Conservation (phyloP, 768 basidiomycete genomes). For the Hirschioporus abietinus region DNA sequence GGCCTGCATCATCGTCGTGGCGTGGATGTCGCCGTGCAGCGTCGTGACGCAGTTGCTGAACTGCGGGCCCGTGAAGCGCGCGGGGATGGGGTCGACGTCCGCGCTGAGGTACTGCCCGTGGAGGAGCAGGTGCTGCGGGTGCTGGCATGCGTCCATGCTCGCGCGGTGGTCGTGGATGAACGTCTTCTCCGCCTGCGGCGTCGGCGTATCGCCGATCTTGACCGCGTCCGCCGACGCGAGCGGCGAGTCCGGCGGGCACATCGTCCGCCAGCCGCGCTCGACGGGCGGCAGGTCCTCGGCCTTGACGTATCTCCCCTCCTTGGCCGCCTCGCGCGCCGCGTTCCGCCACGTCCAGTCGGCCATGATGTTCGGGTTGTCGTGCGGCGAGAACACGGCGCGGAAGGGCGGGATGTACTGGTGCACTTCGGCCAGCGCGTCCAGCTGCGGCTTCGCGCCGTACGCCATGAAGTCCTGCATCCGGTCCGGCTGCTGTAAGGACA, state of each 20-base stretch:
- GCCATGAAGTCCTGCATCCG: neutral
- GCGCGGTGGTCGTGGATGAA: constrained; percentile 46
- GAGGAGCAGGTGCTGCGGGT: constrained; percentile 31
- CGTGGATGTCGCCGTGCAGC: constrained; percentile 52
- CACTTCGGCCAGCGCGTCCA: constrained; percentile 23
- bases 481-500: constrained; percentile 11
- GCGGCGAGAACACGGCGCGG: constrained; percentile 24
- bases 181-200: constrained; percentile 23
- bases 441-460: neutral
- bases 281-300: constrained; percentile 29
- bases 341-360: constrained; percentile 20
- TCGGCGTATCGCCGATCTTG: constrained; percentile 12
- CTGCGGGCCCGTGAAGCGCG: constrained; percentile 37
- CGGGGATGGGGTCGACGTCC: constrained; percentile 40
- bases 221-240: constrained; percentile 24
- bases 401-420: constrained; percentile 27
- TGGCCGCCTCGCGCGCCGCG: constrained; percentile 24
- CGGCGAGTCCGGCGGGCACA: constrained; percentile 21
- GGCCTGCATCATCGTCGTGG: constrained; percentile 39
- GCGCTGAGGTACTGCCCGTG: constrained; percentile 52
- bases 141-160: constrained; percentile 47
- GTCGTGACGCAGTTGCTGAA: constrained; percentile 48
- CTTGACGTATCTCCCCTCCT: constrained; percentile 22
- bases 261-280: constrained; percentile 21
- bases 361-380: constrained; percentile 26